Evolutionary conservation across 2,329 filamentous ascomycete species (phyloP).

Genomic region (Tetracladium maxilliforme): DNA sequence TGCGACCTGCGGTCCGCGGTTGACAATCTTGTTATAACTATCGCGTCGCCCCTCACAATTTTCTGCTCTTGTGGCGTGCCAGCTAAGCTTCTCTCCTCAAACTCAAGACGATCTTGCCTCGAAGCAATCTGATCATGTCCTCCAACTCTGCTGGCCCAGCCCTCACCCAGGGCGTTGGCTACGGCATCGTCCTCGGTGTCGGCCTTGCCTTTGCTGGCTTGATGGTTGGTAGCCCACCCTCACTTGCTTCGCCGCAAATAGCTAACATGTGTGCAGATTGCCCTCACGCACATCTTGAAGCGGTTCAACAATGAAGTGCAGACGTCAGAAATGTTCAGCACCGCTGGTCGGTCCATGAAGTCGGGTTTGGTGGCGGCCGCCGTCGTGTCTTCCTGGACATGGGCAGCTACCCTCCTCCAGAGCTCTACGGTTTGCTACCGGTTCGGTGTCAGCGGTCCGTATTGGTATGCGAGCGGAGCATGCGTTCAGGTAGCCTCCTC

Average conservation of each 20-base stretch:
- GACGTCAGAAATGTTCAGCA: slow-evolving; percentile 87
- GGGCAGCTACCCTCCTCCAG: slow-evolving; percentile 74
- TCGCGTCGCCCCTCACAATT: too few species aligned
- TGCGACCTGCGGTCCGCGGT: too few species aligned
- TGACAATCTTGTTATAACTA: too few species aligned
- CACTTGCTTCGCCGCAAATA: slow-evolving; percentile 1
- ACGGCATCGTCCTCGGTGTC: slow-evolving; percentile 33
- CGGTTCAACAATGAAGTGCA: slow-evolving; percentile 63
- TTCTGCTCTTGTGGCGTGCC: too few species aligned
- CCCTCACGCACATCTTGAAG: slow-evolving; percentile 17
- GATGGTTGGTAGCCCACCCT: too few species aligned
- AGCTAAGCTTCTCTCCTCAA: too few species aligned
- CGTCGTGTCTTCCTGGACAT: slow-evolving; percentile 89
- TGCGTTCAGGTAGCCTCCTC: slow-evolving; percentile 64
- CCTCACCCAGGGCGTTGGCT: slow-evolving; percentile 22
- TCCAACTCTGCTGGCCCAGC: slow-evolving; percentile 3
- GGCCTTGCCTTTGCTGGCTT: slow-evolving; percentile 25
- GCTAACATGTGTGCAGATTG: slow-evolving; percentile 10
- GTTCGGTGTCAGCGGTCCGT: slow-evolving; percentile 55
- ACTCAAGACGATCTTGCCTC: too few species aligned
- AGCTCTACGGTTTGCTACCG: slow-evolving; percentile 70
- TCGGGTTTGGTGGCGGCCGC: slow-evolving; percentile 77
- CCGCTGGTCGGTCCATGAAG: slow-evolving; percentile 77
- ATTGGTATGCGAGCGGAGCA: slow-evolving; percentile 51
- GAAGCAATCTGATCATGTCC: slow-evolving; percentile 1